phyloP scores from a whole-genome alignment of 164 flowering plant genomes.

The Pachysandra terminalis region DNA sequence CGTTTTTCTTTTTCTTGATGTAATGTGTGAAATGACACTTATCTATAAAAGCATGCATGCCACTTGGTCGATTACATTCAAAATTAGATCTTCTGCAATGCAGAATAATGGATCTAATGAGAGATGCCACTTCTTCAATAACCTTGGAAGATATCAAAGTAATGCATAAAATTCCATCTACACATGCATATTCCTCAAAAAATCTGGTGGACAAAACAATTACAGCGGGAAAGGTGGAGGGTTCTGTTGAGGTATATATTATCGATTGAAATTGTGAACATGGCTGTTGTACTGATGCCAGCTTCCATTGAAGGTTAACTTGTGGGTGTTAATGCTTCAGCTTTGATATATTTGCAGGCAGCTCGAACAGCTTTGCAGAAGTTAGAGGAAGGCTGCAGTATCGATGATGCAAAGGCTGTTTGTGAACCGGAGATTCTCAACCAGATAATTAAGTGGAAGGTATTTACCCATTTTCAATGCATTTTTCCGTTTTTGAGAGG shows the following conservation, averaged over 20 bases:
- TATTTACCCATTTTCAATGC: slow-evolving; percentile 8
- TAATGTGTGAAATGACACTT: background rate
- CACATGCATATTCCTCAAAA: slow-evolving; percentile 39
- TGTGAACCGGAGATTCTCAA: slow-evolving; percentile 61
- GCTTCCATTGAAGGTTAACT: background rate
- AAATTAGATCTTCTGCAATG: slow-evolving; percentile 15
- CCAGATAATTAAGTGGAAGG: slow-evolving; percentile 76
- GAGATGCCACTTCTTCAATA: slow-evolving; percentile 38
- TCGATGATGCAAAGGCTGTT: slow-evolving; percentile 76
- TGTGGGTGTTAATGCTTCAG: background rate
- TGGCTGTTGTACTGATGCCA: background rate
- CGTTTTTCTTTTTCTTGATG: background rate
- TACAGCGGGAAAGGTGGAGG: slow-evolving; percentile 74
- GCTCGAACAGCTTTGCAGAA: slow-evolving; percentile 55
- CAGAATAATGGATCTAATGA: slow-evolving; percentile 55
- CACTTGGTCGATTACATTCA: background rate
- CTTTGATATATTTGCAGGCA: slow-evolving; percentile 44
- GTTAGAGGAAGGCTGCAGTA: slow-evolving; percentile 51
- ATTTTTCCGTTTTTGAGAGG: no score
- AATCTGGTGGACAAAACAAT: slow-evolving; percentile 43
- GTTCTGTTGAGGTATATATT: slow-evolving; percentile 58
- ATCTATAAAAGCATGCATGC: background rate
- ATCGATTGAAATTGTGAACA: background rate
- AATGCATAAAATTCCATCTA: slow-evolving; percentile 50
- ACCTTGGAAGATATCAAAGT: slow-evolving; percentile 44